These are phyloP conservation scores for Ambrosiella beaveri DNA, from an alignment of 2,329 filamentous ascomycete genomes.

Conservation along the genomic window DNA sequence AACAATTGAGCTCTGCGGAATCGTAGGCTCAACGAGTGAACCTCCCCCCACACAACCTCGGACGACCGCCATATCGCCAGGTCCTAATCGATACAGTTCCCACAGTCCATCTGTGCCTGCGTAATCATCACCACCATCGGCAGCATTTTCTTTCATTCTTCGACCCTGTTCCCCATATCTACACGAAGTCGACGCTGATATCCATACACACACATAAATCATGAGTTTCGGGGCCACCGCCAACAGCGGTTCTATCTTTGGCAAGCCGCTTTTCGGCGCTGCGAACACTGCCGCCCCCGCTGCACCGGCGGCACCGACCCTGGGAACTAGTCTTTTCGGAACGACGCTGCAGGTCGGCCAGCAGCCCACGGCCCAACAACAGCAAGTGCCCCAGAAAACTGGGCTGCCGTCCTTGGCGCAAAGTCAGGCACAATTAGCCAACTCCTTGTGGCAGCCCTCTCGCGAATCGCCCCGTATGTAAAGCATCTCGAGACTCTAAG, in stretches of 20 bases:
- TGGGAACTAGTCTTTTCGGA: conserved; percentile 13
- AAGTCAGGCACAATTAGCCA: conserved; percentile 30
- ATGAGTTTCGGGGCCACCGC: conserved; percentile 10
- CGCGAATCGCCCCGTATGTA: conserved; percentile 30
- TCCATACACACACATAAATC: background rate
- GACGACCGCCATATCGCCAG: too few relatives aligned
- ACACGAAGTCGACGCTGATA: background rate
- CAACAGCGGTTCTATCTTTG: conserved; percentile 12
- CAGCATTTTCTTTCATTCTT: background rate
- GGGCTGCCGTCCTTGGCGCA: conserved; percentile 27
- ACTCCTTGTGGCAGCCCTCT: conserved; percentile 36
- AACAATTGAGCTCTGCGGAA: background rate
- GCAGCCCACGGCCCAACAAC: conserved; percentile 23
- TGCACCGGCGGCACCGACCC: conserved; percentile 19
- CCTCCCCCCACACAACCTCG: too few relatives aligned
- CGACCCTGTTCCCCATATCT: background rate
- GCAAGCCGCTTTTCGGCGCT: conserved; percentile 16
- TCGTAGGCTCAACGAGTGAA: background rate
- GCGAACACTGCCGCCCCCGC: conserved; percentile 24
- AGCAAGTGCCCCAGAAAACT: conserved; percentile 25
- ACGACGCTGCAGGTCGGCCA: conserved; percentile 1
- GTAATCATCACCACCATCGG: background rate
- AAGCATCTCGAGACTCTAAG: conserved; percentile 11
- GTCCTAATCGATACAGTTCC: too few relatives aligned
- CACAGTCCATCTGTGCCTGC: too few relatives aligned